Evolutionary conservation across 768 basidiomycete genomes (phyloP).

Genomic region (Strobilomyces confusus): DNA sequence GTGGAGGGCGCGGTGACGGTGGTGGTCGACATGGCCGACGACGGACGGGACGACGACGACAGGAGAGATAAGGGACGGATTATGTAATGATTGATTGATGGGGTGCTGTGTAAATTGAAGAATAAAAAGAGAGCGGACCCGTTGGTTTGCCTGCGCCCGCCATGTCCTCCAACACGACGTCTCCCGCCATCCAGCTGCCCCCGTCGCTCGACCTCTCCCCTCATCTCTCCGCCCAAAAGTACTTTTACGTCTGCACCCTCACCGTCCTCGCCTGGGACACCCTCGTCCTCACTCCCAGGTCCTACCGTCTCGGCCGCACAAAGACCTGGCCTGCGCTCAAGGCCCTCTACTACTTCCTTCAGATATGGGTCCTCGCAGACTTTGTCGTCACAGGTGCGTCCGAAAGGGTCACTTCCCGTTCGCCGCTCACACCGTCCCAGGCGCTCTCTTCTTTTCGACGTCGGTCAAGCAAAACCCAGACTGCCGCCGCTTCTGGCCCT

Average conservation of each 20-base stretch:
- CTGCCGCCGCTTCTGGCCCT: constrained; percentile 73
- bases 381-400: constrained; percentile 67
- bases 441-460: constrained; percentile 82
- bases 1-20: neutral
- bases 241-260: constrained; percentile 85
- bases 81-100: constrained; percentile 24
- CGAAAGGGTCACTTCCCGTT: neutral
- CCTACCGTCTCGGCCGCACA: constrained; percentile 64
- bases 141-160: neutral
- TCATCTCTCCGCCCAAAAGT: constrained; percentile 82
- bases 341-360: constrained; percentile 67
- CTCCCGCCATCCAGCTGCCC: constrained; percentile 39
- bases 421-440: constrained; percentile 32
- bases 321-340: constrained; percentile 75
- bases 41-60: neutral
- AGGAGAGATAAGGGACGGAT: neutral
- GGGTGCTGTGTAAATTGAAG: constrained; percentile 17
- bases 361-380: constrained; percentile 75
- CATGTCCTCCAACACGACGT: constrained; percentile 19
- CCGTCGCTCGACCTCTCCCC: constrained; percentile 69
- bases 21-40: constrained; percentile 16
- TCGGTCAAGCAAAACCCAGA: constrained; percentile 50
- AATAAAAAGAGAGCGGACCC: neutral
- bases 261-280: constrained; percentile 90
- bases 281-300: constrained; percentile 75